Percentiles rank a stretch among this genome's conserved stretches.
phyloP scores from a whole-genome alignment of 2,329 filamentous ascomycete species.

The Trichoderma semiorbis region DNA sequence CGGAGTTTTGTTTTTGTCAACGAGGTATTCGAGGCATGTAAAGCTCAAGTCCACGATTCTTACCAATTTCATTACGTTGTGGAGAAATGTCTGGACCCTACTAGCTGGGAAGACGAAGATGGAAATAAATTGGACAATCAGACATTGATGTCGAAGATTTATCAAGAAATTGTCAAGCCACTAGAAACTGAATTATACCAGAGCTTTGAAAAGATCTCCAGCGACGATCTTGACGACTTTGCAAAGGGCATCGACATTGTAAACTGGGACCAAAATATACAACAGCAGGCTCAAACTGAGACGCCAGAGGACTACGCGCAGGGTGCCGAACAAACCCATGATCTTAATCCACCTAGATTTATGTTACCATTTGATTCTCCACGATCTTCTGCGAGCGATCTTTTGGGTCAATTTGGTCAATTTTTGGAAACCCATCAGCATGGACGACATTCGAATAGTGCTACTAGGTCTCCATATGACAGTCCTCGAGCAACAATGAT shows the following conservation, averaged over 20 bases:
- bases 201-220: background rate
- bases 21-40: background rate
- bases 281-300: background rate
- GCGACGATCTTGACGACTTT: background rate
- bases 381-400: background rate
- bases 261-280: background rate
- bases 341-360: background rate
- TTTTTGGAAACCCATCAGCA: background rate
- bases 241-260: background rate
- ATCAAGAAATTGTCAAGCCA: background rate
- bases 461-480: background rate
- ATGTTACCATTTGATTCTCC: background rate
- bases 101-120: background rate
- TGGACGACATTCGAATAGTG: background rate
- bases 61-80: background rate
- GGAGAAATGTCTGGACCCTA: background rate
- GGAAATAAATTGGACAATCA: background rate
- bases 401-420: background rate
- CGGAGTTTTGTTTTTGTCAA: background rate
- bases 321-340: background rate
- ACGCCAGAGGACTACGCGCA: background rate
- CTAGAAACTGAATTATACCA: background rate
- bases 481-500: background rate
- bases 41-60: background rate
- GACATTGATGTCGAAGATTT: background rate